phyloP scores from a whole-genome alignment of 2,329 filamentous ascomycete genomes.

The Verticillium albo-atrum region DNA sequence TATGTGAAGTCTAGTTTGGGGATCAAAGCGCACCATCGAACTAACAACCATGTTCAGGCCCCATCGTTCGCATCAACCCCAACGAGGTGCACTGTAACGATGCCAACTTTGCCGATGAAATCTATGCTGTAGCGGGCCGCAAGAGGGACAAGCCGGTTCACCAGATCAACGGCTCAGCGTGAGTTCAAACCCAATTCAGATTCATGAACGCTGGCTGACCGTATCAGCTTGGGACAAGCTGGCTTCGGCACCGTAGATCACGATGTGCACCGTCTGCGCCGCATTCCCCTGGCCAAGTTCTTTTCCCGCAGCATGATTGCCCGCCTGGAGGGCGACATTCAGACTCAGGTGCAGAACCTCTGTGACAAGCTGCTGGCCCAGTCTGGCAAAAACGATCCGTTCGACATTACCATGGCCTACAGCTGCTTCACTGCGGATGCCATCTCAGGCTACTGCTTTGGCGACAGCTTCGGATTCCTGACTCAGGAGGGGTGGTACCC shows the following conservation, averaged over 20 bases:
- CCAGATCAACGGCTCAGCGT: conserved; percentile 11
- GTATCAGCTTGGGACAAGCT: background rate
- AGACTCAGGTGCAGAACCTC: conserved; percentile 17
- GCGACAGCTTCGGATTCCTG: conserved; percentile 27
- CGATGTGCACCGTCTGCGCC: conserved; percentile 20
- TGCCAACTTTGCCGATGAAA: conserved; percentile 29
- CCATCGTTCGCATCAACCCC: conserved; percentile 33
- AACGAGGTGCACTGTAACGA: conserved; percentile 34
- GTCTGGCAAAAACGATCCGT: conserved; percentile 14
- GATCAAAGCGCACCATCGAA: background rate
- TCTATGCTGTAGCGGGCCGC: conserved; percentile 22
- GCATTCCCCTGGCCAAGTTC: conserved; percentile 21
- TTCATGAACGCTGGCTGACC: conserved; percentile 10
- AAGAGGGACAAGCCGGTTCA: conserved; percentile 7
- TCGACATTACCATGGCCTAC: conserved; percentile 30
- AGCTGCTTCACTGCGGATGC: conserved; percentile 34
- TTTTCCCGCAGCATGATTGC: conserved; percentile 23
- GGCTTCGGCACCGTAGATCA: conserved; percentile 20
- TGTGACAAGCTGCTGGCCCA: conserved; percentile 24
- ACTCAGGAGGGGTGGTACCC: conserved; percentile 28
- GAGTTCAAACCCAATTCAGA: background rate
- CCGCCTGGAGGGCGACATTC: conserved; percentile 23
- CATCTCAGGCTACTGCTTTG: conserved; percentile 32
- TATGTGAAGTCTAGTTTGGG: background rate
- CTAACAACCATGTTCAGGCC: conserved; percentile 15